Evolutionary conservation across 2,329 filamentous ascomycete species (phyloP), one percentile per base, ranked within the genome.

Genomic region (Sporothrix mexicana): DNA sequence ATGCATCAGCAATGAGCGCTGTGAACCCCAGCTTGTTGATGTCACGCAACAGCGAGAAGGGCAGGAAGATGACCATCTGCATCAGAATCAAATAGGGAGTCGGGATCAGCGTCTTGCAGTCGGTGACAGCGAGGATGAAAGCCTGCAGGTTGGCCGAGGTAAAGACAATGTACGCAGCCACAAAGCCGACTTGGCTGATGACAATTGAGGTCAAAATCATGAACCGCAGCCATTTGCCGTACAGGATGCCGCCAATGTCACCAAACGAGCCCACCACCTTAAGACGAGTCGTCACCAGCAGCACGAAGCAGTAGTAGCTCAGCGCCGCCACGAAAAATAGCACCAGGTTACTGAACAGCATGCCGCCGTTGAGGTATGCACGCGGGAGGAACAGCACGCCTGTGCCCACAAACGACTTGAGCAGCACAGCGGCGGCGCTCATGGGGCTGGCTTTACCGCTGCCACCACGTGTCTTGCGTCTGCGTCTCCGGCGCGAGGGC

Each of bases 401-500:
- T 0, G 96, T 99, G 23, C 97, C 96, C 66, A 99, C 96, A 79
- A 99, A 99, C 0, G 95, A 98, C 84, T 99, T 99, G 76, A 99
- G 89, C 57, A 99, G 86, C 71, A 99, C 87, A 77, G 98, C 82
- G 12, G 93, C 91, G 10, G 96, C 95, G 74, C 92, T 93, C 75
- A 90, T 91, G 3, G 93, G 90, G 68, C 89, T 92, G 77, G 93
- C 95, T 71, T 91, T 94, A 53, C 95, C 93, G 74, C 88, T 90
- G 30, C 90, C 88, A 70, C 90, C 88, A 57, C 93, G 91, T 69
- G 88, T 86, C 84, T 94, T 95, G 79, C 93, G 91, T 82, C 90
- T 91, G 78, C 93, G 89, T 82, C 89, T 92, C 74, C 91, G 89
- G 77, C 88, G 87, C 17, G 91, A 91, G n/a, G 91, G 89, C 1